These are phyloP conservation scores for Biscutella auriculata DNA, from an alignment of 441 rosid genomes.

Conservation along the genomic window DNA sequence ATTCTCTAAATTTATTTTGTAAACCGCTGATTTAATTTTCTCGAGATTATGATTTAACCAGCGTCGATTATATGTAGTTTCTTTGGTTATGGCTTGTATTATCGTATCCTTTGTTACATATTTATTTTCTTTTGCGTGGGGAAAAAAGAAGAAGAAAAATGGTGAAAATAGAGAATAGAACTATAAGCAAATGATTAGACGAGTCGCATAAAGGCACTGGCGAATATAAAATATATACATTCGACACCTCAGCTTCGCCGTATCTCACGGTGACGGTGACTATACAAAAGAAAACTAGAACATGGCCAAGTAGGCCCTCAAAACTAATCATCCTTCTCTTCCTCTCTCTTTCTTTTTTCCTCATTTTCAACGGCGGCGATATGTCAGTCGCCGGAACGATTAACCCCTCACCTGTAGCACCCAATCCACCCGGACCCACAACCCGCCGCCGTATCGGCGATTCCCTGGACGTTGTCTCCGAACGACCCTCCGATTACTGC, in stretches of 20 bases:
- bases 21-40: too few species aligned
- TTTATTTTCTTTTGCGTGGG: too few species aligned
- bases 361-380: slow-evolving; percentile 6
- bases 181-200: slow-evolving; percentile 1
- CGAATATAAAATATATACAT: neutral
- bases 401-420: slow-evolving; percentile 21
- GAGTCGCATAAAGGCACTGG: neutral
- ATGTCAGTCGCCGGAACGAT: slow-evolving; percentile 36
- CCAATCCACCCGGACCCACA: slow-evolving; percentile 9
- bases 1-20: too few species aligned
- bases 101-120: too few species aligned
- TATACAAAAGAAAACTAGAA: slow-evolving; percentile 1
- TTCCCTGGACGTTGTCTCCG: slow-evolving; percentile 20
- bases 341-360: neutral
- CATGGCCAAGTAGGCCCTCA: slow-evolving; percentile 2
- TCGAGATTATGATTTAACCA: too few species aligned
- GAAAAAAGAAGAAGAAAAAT: neutral
- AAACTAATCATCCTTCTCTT: neutral
- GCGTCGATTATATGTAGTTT: too few species aligned
- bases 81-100: too few species aligned
- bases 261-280: slow-evolving; percentile 13
- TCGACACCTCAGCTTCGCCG: slow-evolving; percentile 13
- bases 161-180: too few species aligned
- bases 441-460: slow-evolving; percentile 59
- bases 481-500: slow-evolving; percentile 20